Evolutionary conservation across 768 basidiomycete genomes (phyloP), one percentile per base, ranked within the genome.

Genomic region (Tephrocybe sp.): DNA sequence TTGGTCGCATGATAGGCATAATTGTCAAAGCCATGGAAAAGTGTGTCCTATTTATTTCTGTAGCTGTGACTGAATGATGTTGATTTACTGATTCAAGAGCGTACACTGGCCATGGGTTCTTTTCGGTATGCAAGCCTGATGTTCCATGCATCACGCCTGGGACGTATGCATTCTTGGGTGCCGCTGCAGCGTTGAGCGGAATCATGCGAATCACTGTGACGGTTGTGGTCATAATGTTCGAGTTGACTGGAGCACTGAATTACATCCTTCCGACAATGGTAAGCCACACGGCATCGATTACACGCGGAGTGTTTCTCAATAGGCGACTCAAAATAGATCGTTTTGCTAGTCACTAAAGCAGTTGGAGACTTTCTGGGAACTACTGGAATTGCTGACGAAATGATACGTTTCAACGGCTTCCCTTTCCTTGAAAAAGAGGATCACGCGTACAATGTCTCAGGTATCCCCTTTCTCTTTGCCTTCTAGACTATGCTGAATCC

Each of bases 161-260:
- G 16, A 98, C 96, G 8, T 98, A 99, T 68, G 97, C 97, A 1
- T 92, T 98, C 62, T 77, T 99, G 11, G 97, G 97, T 5, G 97
- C 97, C 1, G 97, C 97, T 3, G 97, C 97, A 5, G 90, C 94
- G 12, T 72, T 99, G 36, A 94, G 97, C 48, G 96, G 97, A 31
- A 85, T 98, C 47, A 99, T 98, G 81, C 82, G 95, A 59, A 90
- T 98, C 51, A 99, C 97, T 0, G 93, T 98, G 22, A 92, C 95
- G 0, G 94, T 99, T 5, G 97, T 98, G 7, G 97, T 98, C 32
- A 95, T 99, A 68, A 98, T 99, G 94, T 98, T 98, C 65, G 96
- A 98, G 62, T 77, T 99, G 16, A 99, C 97, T 3, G 97, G 97
- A 11, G 96, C 97, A 5, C 68, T 98, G 62, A 98, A 93, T 16